Base-by-base conservation (phyloP, 202 grass and related monocot genomes). In the Bolboschoenoplectus hybrid region DNA sequence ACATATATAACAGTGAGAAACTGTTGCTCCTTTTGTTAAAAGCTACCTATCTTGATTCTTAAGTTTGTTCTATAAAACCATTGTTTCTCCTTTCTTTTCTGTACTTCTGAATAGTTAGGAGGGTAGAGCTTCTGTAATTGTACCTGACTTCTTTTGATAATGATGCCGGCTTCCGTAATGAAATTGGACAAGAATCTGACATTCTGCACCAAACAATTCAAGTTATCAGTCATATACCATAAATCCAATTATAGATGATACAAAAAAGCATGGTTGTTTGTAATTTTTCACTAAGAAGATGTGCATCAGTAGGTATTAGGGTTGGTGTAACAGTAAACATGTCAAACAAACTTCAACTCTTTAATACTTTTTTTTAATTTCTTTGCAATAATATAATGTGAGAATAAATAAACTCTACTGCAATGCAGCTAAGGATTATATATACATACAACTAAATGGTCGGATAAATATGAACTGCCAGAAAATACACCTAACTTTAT, bases 71-170 rank as follows among this genome's bases (percentile, higher is more conserved):
- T 16, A 9, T 43, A 34, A 49, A n/a, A 61, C 5, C 51, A 34
- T 40, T 56, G 41, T 26, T 52, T 57, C 26, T 61, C 40, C 2
- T 86, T 36, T 67, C 34, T 50, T 26, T 44, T 63, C 41, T 41
- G 34, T 35, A 63, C 20, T 44, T 7, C 1, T 63, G 17, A 63
- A 66, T n/a, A 74, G 57, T 43, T 17, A 32, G 9, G 34, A 32
- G n/a, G 39, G 39, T 75, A 43, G 60, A 79, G 35, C 7, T 58
- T 79, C 34, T 79, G 2, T 88, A 82, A 73, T 26, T 56, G 72
- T 89, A 95, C 95, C 87, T 98, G 91, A 75, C 85, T 98, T 85
- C 95, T 98, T 81, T 93, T 98, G 65, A 95, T 93, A 77, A 97
- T 95, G 86, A 98, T 98, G 65, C 90, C 95, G 58, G 95, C 91